Base-by-base conservation (phyloP, 305 asterid genomes). In the Petunia hybrid region DNA sequence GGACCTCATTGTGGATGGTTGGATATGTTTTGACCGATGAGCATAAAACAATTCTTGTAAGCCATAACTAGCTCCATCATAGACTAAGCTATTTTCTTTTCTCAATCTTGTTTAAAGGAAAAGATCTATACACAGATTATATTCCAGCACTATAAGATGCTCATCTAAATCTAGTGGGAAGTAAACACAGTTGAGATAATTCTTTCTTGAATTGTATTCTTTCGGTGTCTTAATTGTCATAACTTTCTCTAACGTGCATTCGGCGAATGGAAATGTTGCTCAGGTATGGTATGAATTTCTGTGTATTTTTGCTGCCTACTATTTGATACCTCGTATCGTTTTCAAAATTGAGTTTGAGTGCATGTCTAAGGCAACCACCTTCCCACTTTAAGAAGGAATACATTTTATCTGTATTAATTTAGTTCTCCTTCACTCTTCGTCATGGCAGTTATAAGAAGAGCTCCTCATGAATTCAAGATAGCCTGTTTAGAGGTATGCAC, bases 381-480 rank as follows among this genome's bases (percentile, higher is more conserved):
- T 70, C 76, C 42, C 22, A 22, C 59, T 70, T 70, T 22, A 70
- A 69, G 76, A 68, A 16, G 57, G 40, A 43, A n/a, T 16, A 43
- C 56, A 43, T 69, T 14, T 69, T n/a, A 69, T 42, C 76, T 69
- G 53, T 42, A 42, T 43, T 7, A 35, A 68, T 70, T 70, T 9
- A 70, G 9, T 22, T 7, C 75, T 22, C 39, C 57, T 69, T 45
- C 66, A 43, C 76, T 82, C 66, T 71, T 45, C 79, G 51, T 85
- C 83, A 77, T 88, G 82, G 57, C 92, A 97, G 99, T 94, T 53
- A 97, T 97, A 78, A 91, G 98, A 88, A 90, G 99, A 91, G 99
- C 99, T 80, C 98, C 99, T 41, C 99, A 94, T 35, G 99, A 97
- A 84, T 97, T 97, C 95, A 97, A 97, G 89, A 97, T 94, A 48